phyloP scores from a whole-genome alignment of 257 asterid genomes.

The Solanum corneliomulleri region DNA sequence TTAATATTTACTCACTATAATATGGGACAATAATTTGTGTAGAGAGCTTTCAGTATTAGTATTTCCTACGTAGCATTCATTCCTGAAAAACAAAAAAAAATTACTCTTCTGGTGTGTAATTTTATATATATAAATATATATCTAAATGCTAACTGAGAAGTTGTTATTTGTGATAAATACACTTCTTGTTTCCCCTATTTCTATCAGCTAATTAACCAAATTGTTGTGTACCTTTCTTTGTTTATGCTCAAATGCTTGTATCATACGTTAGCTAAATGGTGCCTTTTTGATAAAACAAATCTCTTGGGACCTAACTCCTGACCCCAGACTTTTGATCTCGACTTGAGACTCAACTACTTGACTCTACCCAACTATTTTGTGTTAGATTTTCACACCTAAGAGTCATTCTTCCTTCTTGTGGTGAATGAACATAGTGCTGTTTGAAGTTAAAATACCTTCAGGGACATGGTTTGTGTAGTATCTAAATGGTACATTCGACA shows the following conservation, averaged over 20 bases:
- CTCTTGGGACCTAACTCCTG: not conserved
- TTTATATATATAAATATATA: not conserved
- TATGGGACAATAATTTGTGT: slow-evolving; percentile 1
- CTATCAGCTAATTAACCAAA: not conserved
- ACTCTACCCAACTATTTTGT: too few species aligned
- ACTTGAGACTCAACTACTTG: not conserved
- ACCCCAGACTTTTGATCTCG: not conserved
- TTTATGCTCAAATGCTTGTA: not conserved
- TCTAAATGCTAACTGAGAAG: not conserved
- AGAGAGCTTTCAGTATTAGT: slow-evolving; percentile 1
- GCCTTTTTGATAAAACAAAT: not conserved
- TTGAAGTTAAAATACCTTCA: too few species aligned
- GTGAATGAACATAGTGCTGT: too few species aligned
- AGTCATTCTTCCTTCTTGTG: too few species aligned
- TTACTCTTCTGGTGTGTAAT: not conserved
- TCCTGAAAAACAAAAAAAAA: not conserved
- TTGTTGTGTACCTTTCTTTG: not conserved
- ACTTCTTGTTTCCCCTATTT: not conserved
- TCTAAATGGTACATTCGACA: not conserved
- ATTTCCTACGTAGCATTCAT: not conserved
- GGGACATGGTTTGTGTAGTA: too few species aligned
- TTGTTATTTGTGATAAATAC: not conserved
- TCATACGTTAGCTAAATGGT: not conserved
- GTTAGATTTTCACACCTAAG: too few species aligned
- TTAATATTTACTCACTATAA: not conserved